phyloP scores from a whole-genome alignment of 495 filamentous ascomycete species.

The Sabuloglossum arenarium region DNA sequence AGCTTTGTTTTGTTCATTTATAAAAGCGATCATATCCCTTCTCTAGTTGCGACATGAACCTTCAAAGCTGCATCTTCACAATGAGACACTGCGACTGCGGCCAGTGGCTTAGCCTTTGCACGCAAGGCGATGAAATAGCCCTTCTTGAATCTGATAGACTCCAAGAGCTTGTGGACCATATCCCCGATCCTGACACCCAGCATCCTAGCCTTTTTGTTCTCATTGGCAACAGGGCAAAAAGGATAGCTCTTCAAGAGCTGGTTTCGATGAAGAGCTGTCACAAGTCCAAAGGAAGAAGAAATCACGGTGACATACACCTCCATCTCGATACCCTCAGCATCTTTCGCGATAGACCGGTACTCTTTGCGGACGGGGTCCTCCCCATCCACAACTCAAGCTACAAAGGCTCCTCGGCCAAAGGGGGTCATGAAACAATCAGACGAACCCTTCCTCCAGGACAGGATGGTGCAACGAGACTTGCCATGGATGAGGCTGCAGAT shows the following conservation, averaged over 20 bases:
- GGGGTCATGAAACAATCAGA: neutral
- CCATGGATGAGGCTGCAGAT: neutral
- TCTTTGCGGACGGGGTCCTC: neutral
- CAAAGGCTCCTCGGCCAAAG: neutral
- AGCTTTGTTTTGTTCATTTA: too few species aligned
- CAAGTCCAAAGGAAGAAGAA: neutral
- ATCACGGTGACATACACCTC: neutral
- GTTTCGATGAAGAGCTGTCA: too few species aligned
- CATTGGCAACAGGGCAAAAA: neutral
- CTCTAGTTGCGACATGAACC: too few species aligned
- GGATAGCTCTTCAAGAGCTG: too few species aligned
- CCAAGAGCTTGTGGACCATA: neutral
- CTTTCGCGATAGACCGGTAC: neutral
- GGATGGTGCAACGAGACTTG: neutral
- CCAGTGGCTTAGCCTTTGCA: neutral
- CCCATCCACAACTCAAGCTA: neutral
- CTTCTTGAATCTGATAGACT: neutral
- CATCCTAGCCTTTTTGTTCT: neutral
- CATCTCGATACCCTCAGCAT: neutral
- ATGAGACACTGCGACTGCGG: neutral
- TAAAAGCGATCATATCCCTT: too few species aligned
- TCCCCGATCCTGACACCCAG: neutral
- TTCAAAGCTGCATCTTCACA: too few species aligned
- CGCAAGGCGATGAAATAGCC: neutral
- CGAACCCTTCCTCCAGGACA: neutral